phyloP scores from a whole-genome alignment of 257 asterid species.

The Rubia yunnanensis region DNA sequence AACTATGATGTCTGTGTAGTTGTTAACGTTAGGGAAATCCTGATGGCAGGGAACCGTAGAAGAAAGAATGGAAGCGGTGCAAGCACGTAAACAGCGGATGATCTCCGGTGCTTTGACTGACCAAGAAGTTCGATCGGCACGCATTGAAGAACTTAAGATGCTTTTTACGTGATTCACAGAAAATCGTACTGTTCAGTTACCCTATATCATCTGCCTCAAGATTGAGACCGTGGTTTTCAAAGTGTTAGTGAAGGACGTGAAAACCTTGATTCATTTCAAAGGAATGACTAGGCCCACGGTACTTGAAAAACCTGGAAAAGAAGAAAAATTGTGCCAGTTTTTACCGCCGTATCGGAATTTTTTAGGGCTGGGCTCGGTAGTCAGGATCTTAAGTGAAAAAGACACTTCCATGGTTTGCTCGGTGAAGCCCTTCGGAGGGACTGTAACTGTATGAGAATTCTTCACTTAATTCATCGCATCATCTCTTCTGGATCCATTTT shows the following conservation, averaged over 20 bases:
- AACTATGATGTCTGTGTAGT: neutral
- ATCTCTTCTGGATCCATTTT: neutral
- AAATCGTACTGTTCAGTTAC: neutral
- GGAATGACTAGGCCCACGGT: neutral
- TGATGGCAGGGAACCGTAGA: slow-evolving; percentile 75
- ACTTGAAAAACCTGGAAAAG: neutral
- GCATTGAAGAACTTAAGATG: slow-evolving; percentile 89
- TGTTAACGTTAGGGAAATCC: neutral
- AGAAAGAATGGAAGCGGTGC: slow-evolving; percentile 97
- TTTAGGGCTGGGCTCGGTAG: neutral
- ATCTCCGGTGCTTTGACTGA: slow-evolving; percentile 93
- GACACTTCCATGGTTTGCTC: neutral
- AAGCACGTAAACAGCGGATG: slow-evolving; percentile 88
- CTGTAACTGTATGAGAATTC: neutral
- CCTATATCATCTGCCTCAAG: neutral
- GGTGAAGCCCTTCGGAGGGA: neutral
- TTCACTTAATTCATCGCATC: neutral
- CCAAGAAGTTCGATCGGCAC: slow-evolving; percentile 92
- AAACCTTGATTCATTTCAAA: neutral
- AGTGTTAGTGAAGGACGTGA: neutral
- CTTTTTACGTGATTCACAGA: slow-evolving; percentile 54
- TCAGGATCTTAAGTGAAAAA: neutral
- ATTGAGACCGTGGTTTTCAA: neutral
- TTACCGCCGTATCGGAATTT: neutral
- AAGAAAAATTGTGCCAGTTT: neutral